These are phyloP conservation scores for Phytophthora chlamydospora DNA, from an alignment of 352 stramenopile genomes.

Conservation along the genomic window DNA sequence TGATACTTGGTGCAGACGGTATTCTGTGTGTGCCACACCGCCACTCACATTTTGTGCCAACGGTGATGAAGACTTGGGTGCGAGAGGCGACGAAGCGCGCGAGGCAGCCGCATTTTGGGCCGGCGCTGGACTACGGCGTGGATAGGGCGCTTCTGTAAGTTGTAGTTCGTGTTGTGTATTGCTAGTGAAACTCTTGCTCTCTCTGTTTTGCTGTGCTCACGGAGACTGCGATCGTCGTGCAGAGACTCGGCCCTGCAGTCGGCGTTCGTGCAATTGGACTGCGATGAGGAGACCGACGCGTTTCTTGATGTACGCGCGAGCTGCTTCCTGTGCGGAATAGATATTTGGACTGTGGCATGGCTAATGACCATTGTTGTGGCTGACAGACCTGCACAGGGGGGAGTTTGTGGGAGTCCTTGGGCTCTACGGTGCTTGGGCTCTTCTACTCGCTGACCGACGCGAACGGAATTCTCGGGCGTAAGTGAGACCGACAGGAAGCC, in stretches of 20 bases:
- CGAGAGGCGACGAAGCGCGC: constrained; percentile 59
- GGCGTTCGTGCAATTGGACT: constrained; percentile 75
- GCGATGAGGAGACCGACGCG: constrained; percentile 71
- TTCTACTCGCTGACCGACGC: constrained; percentile 87
- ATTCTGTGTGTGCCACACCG: too few relatives aligned
- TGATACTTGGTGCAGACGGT: neutral
- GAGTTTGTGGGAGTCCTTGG: constrained; percentile 66
- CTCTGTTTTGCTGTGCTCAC: constrained; percentile 1
- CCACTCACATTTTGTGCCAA: neutral
- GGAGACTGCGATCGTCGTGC: constrained; percentile 8
- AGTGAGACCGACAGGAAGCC: constrained; percentile 18
- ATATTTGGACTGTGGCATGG: too few relatives aligned
- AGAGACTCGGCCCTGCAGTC: constrained; percentile 67
- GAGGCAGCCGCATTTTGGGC: constrained; percentile 52
- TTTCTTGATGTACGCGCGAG: constrained; percentile 64
- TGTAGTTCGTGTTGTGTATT: neutral
- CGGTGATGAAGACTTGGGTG: constrained; percentile 83
- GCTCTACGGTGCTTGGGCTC: constrained; percentile 69
- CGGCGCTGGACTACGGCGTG: constrained; percentile 69
- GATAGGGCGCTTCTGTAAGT: constrained; percentile 56
- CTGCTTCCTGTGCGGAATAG: too few relatives aligned
- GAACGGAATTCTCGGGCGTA: constrained; percentile 86
- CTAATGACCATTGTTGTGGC: neutral
- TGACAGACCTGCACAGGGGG: constrained; percentile 77
- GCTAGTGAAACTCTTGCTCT: neutral